Evolutionary conservation across 257 asterid species (phyloP), one percentile per base, ranked within the genome.

Genomic region (Przewalskia tangutica): DNA sequence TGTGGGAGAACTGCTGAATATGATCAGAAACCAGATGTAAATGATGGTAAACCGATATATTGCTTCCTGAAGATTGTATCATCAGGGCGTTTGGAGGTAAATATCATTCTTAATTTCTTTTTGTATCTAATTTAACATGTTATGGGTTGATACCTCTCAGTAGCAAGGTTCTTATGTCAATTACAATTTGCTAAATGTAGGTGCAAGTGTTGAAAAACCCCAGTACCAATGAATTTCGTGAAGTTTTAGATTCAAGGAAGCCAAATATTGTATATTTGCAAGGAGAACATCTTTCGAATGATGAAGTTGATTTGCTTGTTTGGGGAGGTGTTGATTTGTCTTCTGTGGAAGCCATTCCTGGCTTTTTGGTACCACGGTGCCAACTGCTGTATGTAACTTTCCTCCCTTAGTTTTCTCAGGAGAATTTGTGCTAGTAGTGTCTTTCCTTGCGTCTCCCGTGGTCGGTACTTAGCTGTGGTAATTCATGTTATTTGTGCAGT

Each of bases 11-110:
- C 84, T 48, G 55, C 84, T 11, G 98, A 92, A 76, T 82, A 79
- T 79, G 85, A 88, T 81, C 86, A 55, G 81, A 88, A 64, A 86
- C 89, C 80, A 84, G 92, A 91, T 86, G 92, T 75, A 67, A 67
- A 40, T 5, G 87, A 83, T 78, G 93, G 85, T 81, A 90, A 67
- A 77, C 81, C 80, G 3, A 85, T 84, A 83, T 96, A 90, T 82
- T 95, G 95, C 50, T 90, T 89, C 80, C 97, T 97, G 0, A 92
- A 91, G 82, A 87, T 92, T 59, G 93, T 51, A 40, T 91, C 99
- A 20, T 87, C 98, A 0, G 97, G 98, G 64, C 98, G 93, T 67
- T 85, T 96, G 82, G 99, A 96, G 98, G 99, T 96, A 84, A 75
- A 73, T 27, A 77, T 84, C 71, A 55, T 73, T 85, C 54, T 75